Conservation (phyloP, 2,329 filamentous ascomycete genomes). For the Penicillium sp. region DNA sequence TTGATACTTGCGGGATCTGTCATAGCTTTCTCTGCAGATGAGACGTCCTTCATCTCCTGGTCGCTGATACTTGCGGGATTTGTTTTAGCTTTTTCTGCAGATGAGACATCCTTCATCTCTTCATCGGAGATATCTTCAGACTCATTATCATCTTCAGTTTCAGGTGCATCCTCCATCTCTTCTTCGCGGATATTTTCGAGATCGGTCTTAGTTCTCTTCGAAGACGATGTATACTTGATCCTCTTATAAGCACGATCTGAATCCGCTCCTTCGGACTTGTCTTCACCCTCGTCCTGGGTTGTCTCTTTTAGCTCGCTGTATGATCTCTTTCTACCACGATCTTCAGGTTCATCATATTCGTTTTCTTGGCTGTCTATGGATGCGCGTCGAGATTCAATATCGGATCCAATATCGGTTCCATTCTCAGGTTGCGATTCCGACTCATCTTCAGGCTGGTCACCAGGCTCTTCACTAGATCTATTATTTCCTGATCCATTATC, state of each 20-base stretch:
- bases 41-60: neutral
- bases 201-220: neutral
- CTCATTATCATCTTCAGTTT: neutral
- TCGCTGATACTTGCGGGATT: neutral
- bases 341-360: neutral
- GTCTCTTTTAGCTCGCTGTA: neutral
- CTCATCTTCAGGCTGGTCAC: neutral
- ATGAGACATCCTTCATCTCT: neutral
- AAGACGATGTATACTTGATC: too few relatives aligned
- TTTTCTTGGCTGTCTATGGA: neutral
- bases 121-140: neutral
- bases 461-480: too few relatives aligned
- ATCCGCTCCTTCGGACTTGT: neutral
- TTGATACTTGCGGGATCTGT: neutral
- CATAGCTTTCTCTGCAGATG: neutral
- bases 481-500: neutral
- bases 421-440: neutral
- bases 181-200: neutral
- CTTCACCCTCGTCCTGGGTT: neutral
- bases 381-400: neutral
- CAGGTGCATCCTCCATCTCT: neutral
- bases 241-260: too few relatives aligned
- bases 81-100: neutral
- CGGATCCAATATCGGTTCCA: neutral
- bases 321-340: neutral